phyloP scores from a whole-genome alignment of 495 filamentous ascomycete species.

The Chaetomium cochliodes region DNA sequence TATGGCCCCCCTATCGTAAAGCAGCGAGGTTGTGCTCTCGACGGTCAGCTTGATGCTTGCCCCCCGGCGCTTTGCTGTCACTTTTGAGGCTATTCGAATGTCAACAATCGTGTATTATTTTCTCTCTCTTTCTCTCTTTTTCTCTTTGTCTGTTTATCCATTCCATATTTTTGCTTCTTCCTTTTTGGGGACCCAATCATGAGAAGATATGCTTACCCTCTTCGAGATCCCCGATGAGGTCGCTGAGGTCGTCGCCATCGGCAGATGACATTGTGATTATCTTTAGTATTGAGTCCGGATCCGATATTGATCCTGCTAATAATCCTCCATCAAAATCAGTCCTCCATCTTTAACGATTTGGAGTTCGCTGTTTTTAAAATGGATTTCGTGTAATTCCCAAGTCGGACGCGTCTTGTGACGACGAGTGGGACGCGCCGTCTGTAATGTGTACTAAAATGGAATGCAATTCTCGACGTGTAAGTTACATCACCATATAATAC shows the following conservation, averaged over 20 bases:
- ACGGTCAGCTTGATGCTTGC: constrained; percentile 47
- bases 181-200: neutral
- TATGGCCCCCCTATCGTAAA: constrained; percentile 67
- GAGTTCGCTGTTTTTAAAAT: too few species aligned
- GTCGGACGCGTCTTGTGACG: too few species aligned
- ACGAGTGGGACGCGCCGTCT: neutral
- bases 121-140: neutral
- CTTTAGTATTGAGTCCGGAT: constrained; percentile 1
- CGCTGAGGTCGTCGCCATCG: constrained; percentile 24
- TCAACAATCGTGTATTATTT: constrained; percentile 15
- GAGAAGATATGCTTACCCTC: constrained; percentile 24
- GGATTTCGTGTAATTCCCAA: too few species aligned
- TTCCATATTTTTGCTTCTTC: neutral
- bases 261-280: neutral
- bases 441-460: too few species aligned
- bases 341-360: neutral
- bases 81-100: constrained; percentile 45
- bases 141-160: too few species aligned
- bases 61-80: constrained; percentile 50
- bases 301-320: neutral
- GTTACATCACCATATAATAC: neutral
- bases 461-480: too few species aligned
- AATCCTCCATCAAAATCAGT: neutral
- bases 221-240: constrained; percentile 32
- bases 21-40: constrained; percentile 48